A percentile compares a stretch with the other conserved stretches of the same genome.
Conservation (phyloP, 495 filamentous ascomycete species). For the Cudoniella acicularis region DNA sequence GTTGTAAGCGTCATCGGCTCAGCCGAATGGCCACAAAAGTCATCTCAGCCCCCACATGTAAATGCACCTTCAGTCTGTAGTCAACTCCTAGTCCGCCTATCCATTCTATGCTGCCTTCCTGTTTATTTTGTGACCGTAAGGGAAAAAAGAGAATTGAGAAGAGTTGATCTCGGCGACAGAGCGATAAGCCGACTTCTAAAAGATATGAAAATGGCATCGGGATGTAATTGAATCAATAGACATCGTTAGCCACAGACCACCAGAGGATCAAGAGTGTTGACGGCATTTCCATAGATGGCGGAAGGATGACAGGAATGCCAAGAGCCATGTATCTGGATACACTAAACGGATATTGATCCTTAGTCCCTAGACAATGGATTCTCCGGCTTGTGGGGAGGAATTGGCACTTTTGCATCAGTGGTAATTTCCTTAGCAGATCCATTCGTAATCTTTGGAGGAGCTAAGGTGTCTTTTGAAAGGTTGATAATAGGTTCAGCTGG, state of each 20-base stretch:
- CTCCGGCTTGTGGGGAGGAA: not conserved
- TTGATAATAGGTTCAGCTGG: slow-evolving; percentile 8
- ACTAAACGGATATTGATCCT: not conserved
- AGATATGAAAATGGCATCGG: too few relatives aligned
- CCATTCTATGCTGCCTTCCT: not conserved
- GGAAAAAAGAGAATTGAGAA: not conserved
- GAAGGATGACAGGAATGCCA: not conserved
- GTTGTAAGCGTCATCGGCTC: not conserved
- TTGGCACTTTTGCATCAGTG: not conserved
- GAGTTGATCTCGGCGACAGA: too few relatives aligned
- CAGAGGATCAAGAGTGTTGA: too few relatives aligned
- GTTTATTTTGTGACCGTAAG: not conserved
- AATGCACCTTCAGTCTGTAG: not conserved
- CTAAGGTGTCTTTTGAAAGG: not conserved
- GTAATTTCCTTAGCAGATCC: not conserved
- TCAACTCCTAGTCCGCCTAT: not conserved
- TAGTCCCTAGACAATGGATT: not conserved
- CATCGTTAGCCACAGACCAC: too few relatives aligned
- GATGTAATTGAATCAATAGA: too few relatives aligned
- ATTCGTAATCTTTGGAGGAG: not conserved
- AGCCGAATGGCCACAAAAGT: not conserved
- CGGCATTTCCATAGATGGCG: too few relatives aligned
- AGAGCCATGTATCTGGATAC: not conserved
- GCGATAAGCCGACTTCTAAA: too few relatives aligned
- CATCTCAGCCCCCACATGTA: not conserved